phyloP scores from a whole-genome alignment of 768 basidiomycete species.

The Dentipellis sp. region DNA sequence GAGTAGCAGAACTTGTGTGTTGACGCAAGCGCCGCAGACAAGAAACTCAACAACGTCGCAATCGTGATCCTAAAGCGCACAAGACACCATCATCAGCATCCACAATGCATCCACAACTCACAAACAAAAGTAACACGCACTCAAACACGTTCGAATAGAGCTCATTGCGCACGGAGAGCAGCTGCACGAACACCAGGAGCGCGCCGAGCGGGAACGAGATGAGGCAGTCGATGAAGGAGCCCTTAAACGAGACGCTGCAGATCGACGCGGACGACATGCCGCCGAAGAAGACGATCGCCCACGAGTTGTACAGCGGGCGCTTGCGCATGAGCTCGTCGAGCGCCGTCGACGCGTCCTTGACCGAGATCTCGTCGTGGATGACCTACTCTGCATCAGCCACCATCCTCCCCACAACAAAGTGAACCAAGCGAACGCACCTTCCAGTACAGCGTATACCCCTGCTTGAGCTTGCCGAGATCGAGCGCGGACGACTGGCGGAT shows the following conservation, averaged over 20 bases:
- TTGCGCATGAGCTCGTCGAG: conserved; percentile 70
- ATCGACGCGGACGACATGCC: conserved; percentile 73
- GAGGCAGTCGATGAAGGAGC: conserved; percentile 71
- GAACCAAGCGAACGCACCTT: conserved; percentile 30
- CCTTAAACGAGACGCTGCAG: conserved; percentile 61
- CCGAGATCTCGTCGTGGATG: conserved; percentile 74
- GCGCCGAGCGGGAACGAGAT: conserved; percentile 68
- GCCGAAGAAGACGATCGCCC: conserved; percentile 60
- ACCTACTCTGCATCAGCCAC: conserved; percentile 33
- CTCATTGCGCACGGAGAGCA: conserved; percentile 64
- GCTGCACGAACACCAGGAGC: conserved; percentile 64
- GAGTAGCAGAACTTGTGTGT: conserved; percentile 72
- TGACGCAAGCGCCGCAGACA: conserved; percentile 65
- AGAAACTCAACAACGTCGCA: conserved; percentile 70
- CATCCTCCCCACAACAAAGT: background rate
- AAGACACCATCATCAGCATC: background rate
- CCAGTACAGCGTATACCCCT: conserved; percentile 69
- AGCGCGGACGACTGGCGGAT: conserved; percentile 64
- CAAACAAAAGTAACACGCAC: conserved; percentile 23
- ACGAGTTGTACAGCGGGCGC: conserved; percentile 48
- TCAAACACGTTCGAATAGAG: conserved; percentile 77
- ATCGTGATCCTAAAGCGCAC: conserved; percentile 55
- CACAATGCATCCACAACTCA: conserved; percentile 5
- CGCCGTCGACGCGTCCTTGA: conserved; percentile 58
- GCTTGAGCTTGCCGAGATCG: conserved; percentile 69